Conservation (phyloP, 2,329 filamentous ascomycete species). For the Mollisia scopiformis region DNA sequence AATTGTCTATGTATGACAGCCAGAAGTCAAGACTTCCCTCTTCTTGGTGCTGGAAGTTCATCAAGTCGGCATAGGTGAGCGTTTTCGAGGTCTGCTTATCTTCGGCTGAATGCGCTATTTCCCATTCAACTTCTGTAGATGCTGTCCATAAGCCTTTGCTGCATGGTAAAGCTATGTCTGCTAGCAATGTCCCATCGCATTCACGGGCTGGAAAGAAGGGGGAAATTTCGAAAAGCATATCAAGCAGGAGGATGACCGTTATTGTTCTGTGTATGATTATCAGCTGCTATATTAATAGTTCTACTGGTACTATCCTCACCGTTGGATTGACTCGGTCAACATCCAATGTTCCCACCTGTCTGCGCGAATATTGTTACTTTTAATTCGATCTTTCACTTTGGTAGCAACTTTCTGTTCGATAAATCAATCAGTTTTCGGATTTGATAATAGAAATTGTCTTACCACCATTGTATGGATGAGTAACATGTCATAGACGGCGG, state of each 20-base stretch:
- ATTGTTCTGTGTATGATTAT: slow-evolving; percentile 11
- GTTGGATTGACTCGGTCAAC: slow-evolving; percentile 18
- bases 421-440: not conserved
- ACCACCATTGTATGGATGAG: slow-evolving; percentile 24
- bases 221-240: slow-evolving; percentile 18
- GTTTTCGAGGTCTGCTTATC: not conserved
- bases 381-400: not conserved
- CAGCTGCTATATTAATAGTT: not conserved
- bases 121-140: slow-evolving; percentile 12
- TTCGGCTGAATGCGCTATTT: not conserved
- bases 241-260: slow-evolving; percentile 17
- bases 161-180: slow-evolving; percentile 16
- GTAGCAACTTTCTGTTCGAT: not conserved
- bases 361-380: not conserved
- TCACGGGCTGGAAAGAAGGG: not conserved
- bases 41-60: slow-evolving; percentile 2
- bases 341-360: slow-evolving; percentile 22
- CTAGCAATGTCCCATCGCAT: slow-evolving; percentile 13
- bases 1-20: slow-evolving; percentile 20
- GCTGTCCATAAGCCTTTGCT: slow-evolving; percentile 19
- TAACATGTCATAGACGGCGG: slow-evolving; percentile 19
- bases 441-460: not conserved
- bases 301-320: slow-evolving; percentile 14
- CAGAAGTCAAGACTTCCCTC: slow-evolving; percentile 19
- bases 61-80: slow-evolving; percentile 22